These are phyloP conservation scores for Quercus lobata DNA, from an alignment of 331 rosid genomes.

Conservation along the genomic window DNA sequence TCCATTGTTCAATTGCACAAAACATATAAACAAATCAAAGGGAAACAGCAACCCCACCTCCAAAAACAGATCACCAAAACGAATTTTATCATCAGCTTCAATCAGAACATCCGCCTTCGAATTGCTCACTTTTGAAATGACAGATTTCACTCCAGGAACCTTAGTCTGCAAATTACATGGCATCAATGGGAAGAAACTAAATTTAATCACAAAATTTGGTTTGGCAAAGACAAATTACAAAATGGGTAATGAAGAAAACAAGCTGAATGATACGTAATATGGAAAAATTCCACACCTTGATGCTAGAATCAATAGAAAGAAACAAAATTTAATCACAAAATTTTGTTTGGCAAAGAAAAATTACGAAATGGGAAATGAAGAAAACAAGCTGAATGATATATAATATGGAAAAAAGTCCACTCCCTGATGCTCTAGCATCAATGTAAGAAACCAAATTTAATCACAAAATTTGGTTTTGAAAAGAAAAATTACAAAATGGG, in stretches of 20 bases:
- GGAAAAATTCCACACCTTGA: constrained; percentile 52
- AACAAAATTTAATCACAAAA: background rate
- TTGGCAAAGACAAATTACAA: too few relatives aligned
- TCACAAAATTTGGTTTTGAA: too few relatives aligned
- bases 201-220: too few relatives aligned
- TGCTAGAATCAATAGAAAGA: background rate
- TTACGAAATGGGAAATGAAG: background rate
- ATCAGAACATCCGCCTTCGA: constrained; percentile 70
- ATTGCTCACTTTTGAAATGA: constrained; percentile 82
- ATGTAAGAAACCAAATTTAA: too few relatives aligned
- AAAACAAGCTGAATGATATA: background rate
- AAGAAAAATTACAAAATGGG: too few relatives aligned
- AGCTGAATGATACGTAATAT: background rate
- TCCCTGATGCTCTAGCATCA: constrained; percentile 49
- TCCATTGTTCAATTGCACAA: background rate
- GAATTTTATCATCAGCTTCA: constrained; percentile 56
- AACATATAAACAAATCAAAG: background rate
- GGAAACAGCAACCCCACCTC: constrained; percentile 50
- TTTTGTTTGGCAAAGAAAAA: background rate
- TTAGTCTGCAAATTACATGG: constrained; percentile 40
- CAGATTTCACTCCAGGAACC: constrained; percentile 71
- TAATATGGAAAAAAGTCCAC: background rate
- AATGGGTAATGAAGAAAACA: too few relatives aligned
- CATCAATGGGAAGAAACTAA: background rate
- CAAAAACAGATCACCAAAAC: constrained; percentile 69